Base-by-base conservation (phyloP, 352 stramenopile species). In the Pythium guiyangense region DNA sequence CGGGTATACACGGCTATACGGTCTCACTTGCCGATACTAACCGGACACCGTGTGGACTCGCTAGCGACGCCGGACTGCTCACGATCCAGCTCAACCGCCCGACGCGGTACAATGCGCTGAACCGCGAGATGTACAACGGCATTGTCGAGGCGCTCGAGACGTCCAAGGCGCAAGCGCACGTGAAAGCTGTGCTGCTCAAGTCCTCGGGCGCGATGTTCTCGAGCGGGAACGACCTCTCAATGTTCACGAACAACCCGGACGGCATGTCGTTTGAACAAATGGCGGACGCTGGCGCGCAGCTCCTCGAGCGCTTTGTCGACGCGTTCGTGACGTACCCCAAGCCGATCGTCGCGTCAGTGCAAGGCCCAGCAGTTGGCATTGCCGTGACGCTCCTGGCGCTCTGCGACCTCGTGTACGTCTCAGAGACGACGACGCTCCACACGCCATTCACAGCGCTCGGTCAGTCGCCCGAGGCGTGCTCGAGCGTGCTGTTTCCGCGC, bases 361-460 rank as follows among this genome's bases (percentile, higher is more conserved):
- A 97, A 54, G 93, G 89, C 3, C 90, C 90, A 0, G 90, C 90
- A 0, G 78, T 97, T 27, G 93, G 93, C 45, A 96, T 97, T 49
- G 81, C 78, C 6, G 86, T 93, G 20, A 98, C 90, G 11, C 70
- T 96, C 17, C 72, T 97, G 12, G 77, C 72, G 14, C 84, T 97
- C 44, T 96, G 86, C 46, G 93, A 98, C 63, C 56, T 97, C 6
- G 85, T 97, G 39, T 97, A 96, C 66, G 81, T 88, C 48, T 87
- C 81, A n/a, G 74, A 92, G 44, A 79, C 65, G 2, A 81, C 86
- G 17, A 97, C 85, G 25, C 93, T 97, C 70, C 90, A 94, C 70
- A 97, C 90, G 35, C 93, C 90, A 18, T 98, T 98, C 73, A 96
- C 88, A 45, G 71, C 83, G 31, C 68, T 97, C 11, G 92, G 90